These are phyloP conservation scores for Penicillium corylophilum DNA, from an alignment of 2,329 filamentous ascomycete genomes.

Conservation along the genomic window DNA sequence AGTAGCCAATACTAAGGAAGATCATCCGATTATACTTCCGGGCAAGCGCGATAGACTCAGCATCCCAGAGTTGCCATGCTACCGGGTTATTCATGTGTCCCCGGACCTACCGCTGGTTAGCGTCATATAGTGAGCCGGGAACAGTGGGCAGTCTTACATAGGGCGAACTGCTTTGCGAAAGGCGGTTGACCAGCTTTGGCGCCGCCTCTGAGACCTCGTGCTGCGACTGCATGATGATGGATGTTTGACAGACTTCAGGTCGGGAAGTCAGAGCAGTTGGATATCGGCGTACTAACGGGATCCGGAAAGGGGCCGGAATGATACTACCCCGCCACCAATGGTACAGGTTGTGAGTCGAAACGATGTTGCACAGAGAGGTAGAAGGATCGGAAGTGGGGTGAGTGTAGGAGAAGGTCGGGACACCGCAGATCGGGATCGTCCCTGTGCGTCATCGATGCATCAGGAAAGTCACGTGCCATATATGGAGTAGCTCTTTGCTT, in stretches of 20 bases:
- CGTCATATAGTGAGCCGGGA: neutral
- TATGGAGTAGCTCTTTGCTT: neutral
- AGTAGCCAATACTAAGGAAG: conserved; percentile 93
- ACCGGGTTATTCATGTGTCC: conserved; percentile 79
- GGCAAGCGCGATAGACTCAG: conserved; percentile 73
- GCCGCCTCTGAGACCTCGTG: conserved; percentile 24
- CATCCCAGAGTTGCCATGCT: conserved; percentile 85
- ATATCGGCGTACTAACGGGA: conserved; percentile 18
- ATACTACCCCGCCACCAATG: conserved; percentile 15
- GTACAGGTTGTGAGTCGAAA: conserved; percentile 5
- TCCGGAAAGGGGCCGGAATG: conserved; percentile 11
- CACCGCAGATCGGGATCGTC: conserved; percentile 36
- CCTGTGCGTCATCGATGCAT: conserved; percentile 35
- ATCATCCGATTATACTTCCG: conserved; percentile 81
- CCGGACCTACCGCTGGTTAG: conserved; percentile 54
- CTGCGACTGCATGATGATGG: conserved; percentile 30
- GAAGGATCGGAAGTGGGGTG: conserved; percentile 18
- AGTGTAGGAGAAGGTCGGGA: conserved; percentile 9
- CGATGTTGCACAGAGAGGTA: conserved; percentile 9
- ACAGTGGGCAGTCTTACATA: conserved; percentile 54
- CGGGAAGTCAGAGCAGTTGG: neutral
- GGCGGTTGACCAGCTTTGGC: conserved; percentile 53
- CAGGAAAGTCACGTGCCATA: conserved; percentile 25
- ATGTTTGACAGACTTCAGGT: conserved; percentile 8
- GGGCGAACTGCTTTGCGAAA: conserved; percentile 62